Evolutionary conservation across 2,329 filamentous ascomycete genomes (phyloP), one percentile per base, ranked within the genome.

Genomic region (Colletotrichum neosansevieriae): DNA sequence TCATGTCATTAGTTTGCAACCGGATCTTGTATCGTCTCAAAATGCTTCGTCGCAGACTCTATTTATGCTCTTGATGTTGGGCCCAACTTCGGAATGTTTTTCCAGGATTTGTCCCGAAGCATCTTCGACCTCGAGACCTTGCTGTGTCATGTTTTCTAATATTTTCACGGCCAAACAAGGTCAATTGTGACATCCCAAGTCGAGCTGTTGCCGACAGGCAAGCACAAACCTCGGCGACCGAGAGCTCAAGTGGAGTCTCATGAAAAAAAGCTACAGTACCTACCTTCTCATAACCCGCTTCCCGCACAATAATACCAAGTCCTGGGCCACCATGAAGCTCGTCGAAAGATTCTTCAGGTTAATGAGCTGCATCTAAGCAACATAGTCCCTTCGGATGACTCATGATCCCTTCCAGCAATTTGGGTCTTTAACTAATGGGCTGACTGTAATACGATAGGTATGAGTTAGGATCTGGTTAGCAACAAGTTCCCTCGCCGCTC

Each of bases 201-300:
- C 34, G 34, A 13, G 21, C 53, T 24, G 36, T 34, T 38, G 38
- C 17, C 13, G 53, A 44, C 6, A n/a, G n/a, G 10, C n/a, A 36
- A 50, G 9, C 44, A 53, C 38, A 58, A 17, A 36, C 38, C 38
- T 64, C 59, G 61, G 47, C n/a, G 19, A 21, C 38, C 24, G 42
- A 60, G 54, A 65, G 61, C 61, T 65, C 24, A 13, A 24, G 66
- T 68, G 66, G 66, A 15, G 54, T 36, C 49, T 45, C 17, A 49
- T 36, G 29, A 34, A 49, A 32, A 36, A 65, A 21, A 21, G 21
- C 21, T 24, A 24, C 21, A 24, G 21, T 5, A 24, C 21, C 21
- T 65, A 50, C 59, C 21, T 65, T 45, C 59, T 58, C 58, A 54
- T 53, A 44, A 29, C 53, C 45, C 45, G 47, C 63, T 61, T 51